Base-by-base conservation (phyloP, 2,329 filamentous ascomycete species). In the Ceratocystis cubensis region DNA sequence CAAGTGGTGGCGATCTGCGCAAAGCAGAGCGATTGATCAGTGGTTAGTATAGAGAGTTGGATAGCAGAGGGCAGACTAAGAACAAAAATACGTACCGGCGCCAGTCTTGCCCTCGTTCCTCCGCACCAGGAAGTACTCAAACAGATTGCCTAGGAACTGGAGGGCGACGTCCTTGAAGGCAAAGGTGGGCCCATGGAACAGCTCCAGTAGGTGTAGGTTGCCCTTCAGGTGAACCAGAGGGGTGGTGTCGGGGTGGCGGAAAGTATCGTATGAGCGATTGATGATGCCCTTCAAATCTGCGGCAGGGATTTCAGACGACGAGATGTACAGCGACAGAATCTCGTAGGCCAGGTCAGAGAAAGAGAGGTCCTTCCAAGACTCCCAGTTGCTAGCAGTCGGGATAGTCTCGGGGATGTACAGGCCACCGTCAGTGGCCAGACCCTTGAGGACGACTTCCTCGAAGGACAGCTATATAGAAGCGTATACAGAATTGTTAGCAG, bases 171-270 rank as follows among this genome's bases (percentile, higher is more conserved):
- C 93, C 78, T 97, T 96, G 80, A 97, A 97, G 1, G 93, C 88
- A 74, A 91, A 96, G 0, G 88, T 97, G 4, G 92, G 94, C 1
- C 94, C 94, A 75, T 97, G 93, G 81, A 97, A 99, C 56, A 99
- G 83, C 76, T 99, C 94, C 44, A 99, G 84, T 66, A 96, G 80
- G 74, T 96, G 86, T 53, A 96, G 80, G 74, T 93, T 88, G 72
- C 84, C 79, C 73, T 93, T 83, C 65, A 96, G 80, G n/a, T 88
- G 84, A 56, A 89, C 82, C 30, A 94, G 77, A 0, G 94, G 94
- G 0, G 90, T 91, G 53, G 90, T 85, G 65, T 95, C 85, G 53
- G 85, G 78, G 44, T 84, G 81, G 71, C 92, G 88, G 80, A 99
- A 99, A 7, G 91, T 96, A 22, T 88, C 84, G 75, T 99, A 99